These are phyloP conservation scores for Nicotiana attenuata DNA, from an alignment of 257 asterid species.

Conservation along the genomic window DNA sequence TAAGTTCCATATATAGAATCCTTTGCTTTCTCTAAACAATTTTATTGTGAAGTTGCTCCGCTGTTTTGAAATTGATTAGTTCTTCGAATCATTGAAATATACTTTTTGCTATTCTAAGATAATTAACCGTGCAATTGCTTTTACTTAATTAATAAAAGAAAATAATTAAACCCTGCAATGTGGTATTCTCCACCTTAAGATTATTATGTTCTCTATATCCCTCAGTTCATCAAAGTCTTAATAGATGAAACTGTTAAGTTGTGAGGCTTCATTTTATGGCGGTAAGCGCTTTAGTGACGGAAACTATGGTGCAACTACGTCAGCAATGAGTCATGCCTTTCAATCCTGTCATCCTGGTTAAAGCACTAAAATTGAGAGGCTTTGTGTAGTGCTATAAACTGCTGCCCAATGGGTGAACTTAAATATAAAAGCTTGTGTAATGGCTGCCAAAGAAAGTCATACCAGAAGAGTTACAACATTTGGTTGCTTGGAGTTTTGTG, in stretches of 20 bases:
- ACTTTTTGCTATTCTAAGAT: neutral
- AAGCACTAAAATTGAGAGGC: neutral
- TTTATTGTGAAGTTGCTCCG: conserved; percentile 1
- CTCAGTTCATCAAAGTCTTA: no score
- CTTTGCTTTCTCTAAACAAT: neutral
- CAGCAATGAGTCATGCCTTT: neutral
- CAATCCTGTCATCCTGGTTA: neutral
- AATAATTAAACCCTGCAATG: neutral
- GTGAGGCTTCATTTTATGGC: neutral
- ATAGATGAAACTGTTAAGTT: neutral
- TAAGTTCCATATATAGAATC: neutral
- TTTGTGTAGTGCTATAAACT: neutral
- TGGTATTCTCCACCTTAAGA: neutral
- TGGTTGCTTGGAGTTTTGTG: neutral
- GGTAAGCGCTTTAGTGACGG: neutral
- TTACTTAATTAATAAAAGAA: neutral
- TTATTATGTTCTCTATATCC: no score
- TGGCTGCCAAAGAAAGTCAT: neutral
- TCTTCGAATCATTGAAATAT: neutral
- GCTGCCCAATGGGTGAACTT: neutral
- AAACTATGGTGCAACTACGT: neutral
- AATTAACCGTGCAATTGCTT: neutral
- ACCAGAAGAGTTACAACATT: neutral
- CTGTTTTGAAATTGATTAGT: neutral
- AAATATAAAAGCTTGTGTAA: neutral